A percentile compares a stretch with the other conserved stretches of the same genome.
Conservation (phyloP, 2,329 filamentous ascomycete genomes). For the Claviceps paspali region DNA sequence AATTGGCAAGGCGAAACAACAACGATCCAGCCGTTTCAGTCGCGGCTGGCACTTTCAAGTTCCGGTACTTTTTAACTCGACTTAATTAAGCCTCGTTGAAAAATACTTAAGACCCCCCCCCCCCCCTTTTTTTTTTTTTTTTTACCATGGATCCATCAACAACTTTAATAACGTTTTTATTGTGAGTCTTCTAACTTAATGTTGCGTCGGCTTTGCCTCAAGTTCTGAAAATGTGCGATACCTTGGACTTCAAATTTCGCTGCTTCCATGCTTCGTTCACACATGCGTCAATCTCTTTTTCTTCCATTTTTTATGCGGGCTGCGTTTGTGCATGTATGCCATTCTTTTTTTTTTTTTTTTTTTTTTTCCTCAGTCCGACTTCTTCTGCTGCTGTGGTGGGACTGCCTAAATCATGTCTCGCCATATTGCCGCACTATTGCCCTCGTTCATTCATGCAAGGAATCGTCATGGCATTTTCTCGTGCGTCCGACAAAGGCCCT, state of each 20-base stretch:
- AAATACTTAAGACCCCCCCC: too few relatives aligned
- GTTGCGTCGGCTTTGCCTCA: too few relatives aligned
- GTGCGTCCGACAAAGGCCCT: not conserved
- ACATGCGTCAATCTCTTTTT: not conserved
- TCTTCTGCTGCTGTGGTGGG: not conserved
- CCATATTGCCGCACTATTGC: too few relatives aligned
- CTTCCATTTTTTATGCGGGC: not conserved
- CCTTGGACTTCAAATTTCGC: too few relatives aligned
- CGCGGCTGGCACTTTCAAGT: too few relatives aligned
- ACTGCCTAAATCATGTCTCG: too few relatives aligned
- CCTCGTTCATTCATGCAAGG: too few relatives aligned
- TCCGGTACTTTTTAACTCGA: too few relatives aligned
- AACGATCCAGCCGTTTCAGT: not conserved
- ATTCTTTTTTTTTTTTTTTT: not conserved
- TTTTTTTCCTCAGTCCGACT: not conserved
- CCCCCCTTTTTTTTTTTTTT: too few relatives aligned
- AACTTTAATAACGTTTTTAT: constrained; percentile 52
- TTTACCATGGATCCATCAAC: constrained; percentile 43
- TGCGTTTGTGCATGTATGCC: not conserved
- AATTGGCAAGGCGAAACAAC: not conserved
- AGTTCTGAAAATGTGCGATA: too few relatives aligned
- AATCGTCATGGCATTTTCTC: too few relatives aligned
- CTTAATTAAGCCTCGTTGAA: not conserved
- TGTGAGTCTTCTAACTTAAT: constrained; percentile 43
- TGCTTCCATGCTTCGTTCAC: too few relatives aligned